Evolutionary conservation across 306 rosid species (phyloP).

Genomic region (Trifolium dubium): DNA sequence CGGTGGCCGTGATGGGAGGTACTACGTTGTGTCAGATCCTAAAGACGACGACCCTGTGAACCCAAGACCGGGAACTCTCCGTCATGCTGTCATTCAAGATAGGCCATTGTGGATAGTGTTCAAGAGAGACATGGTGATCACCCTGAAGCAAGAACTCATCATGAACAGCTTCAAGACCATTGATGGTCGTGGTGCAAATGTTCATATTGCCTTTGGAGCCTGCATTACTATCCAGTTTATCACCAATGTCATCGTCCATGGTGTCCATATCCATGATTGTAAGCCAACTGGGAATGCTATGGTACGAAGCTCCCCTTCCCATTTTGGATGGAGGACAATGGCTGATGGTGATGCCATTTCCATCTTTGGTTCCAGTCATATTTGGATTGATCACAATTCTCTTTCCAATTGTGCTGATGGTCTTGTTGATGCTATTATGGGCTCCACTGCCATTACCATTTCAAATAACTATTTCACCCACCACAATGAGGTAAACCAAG

Average conservation of each 20-base stretch:
- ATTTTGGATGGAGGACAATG: conserved; percentile 92
- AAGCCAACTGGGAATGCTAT: conserved; percentile 90
- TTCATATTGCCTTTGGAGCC: conserved; percentile 89
- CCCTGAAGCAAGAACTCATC: conserved; percentile 80
- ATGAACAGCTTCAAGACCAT: conserved; percentile 99
- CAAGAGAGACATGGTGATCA: conserved; percentile 96
- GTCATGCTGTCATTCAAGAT: conserved; percentile 91
- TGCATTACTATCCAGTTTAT: conserved; percentile 87
- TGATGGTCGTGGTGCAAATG: conserved; percentile 84
- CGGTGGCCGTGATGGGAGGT: conserved; percentile 87
- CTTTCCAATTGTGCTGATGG: conserved; percentile 89
- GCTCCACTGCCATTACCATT: conserved; percentile 88
- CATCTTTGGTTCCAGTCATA: conserved; percentile 79
- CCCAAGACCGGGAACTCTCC: conserved; percentile 88
- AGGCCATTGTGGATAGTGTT: conserved; percentile 91
- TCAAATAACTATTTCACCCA: conserved; percentile 92
- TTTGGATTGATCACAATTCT: conserved; percentile 94
- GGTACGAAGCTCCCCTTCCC: conserved; percentile 94
- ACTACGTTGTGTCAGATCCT: conserved; percentile 70
- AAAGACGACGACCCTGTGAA: conserved; percentile 71
- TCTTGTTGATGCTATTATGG: conserved; percentile 89
- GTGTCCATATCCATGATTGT: conserved; percentile 84
- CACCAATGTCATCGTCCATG: conserved; percentile 89
- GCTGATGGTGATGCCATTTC: conserved; percentile 95
- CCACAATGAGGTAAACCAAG: conserved; percentile 75